These are phyloP conservation scores for Fraxinus floribunda DNA, from an alignment of 305 asterid genomes.

Conservation along the genomic window DNA sequence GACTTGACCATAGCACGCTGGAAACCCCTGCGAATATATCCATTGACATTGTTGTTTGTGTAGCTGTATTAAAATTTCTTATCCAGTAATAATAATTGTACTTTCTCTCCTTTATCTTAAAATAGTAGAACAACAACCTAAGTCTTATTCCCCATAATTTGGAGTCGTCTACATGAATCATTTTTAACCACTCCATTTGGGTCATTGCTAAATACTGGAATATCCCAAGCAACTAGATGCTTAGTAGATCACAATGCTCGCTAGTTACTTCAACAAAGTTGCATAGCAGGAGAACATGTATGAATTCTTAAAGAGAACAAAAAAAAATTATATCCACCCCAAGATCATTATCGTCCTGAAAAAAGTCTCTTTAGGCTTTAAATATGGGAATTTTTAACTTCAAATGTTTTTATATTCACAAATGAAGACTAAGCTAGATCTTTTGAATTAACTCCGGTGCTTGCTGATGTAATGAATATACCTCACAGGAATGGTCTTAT, in stretches of 20 bases:
- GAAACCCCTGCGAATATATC: constrained; percentile 62
- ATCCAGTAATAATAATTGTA: not conserved
- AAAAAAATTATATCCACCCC: not conserved
- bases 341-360: not conserved
- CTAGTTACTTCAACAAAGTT: not conserved
- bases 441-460: not conserved
- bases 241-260: not conserved
- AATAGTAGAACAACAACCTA: not conserved
- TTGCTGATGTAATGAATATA: constrained; percentile 21
- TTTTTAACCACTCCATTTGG: not conserved
- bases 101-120: not conserved
- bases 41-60: not conserved
- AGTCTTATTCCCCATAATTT: not conserved
- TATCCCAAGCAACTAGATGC: not conserved
- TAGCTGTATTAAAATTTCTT: not conserved
- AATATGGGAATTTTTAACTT: not conserved
- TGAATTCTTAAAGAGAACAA: not conserved
- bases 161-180: not conserved
- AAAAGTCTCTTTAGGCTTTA: not conserved
- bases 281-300: not conserved
- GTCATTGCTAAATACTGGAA: not conserved
- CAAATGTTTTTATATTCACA: not conserved
- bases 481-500: constrained; percentile 66
- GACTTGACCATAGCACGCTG: constrained; percentile 95
- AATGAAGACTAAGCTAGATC: not conserved